Evolutionary conservation across 2,329 filamentous ascomycete species (phyloP).

Genomic region (Cercospora sp.): DNA sequence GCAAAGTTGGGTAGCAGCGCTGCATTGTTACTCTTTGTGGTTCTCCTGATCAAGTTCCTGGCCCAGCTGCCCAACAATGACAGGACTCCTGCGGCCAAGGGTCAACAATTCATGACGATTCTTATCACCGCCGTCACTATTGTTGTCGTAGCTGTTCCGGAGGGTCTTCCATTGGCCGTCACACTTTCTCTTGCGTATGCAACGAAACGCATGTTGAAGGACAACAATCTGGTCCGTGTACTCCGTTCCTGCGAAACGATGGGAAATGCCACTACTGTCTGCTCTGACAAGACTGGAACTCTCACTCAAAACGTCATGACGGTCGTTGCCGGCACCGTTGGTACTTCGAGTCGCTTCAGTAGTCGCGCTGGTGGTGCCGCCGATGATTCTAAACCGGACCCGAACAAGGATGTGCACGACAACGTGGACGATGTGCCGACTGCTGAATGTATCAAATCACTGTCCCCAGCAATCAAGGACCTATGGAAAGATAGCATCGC

Average conservation of each 20-base stretch:
- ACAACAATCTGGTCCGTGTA: constrained; percentile 69
- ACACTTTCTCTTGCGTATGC: constrained; percentile 68
- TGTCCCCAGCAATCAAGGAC: constrained; percentile 55
- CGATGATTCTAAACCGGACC: constrained; percentile 28
- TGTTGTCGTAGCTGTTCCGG: constrained; percentile 68
- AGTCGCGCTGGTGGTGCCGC: constrained; percentile 39
- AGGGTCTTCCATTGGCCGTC: constrained; percentile 66
- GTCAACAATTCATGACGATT: constrained; percentile 66
- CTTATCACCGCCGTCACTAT: constrained; percentile 66
- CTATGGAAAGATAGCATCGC: constrained; percentile 64
- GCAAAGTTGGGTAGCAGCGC: constrained; percentile 76
- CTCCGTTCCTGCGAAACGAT: constrained; percentile 69
- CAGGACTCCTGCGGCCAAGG: constrained; percentile 67
- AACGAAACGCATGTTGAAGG: constrained; percentile 66
- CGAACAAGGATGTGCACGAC: constrained; percentile 37
- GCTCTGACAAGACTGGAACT: constrained; percentile 77
- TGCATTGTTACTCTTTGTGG: constrained; percentile 76
- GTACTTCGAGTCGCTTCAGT: constrained; percentile 58
- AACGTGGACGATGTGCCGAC: constrained; percentile 52
- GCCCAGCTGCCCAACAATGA: constrained; percentile 60
- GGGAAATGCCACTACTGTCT: constrained; percentile 73
- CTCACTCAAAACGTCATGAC: constrained; percentile 75
- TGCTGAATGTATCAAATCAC: constrained; percentile 55
- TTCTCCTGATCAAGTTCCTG: constrained; percentile 83
- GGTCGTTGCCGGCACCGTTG: constrained; percentile 70